A percentile compares a stretch with the other conserved stretches of the same genome.
These are phyloP conservation scores for Plasmopara halstedii DNA, from an alignment of 352 stramenopile species.

Conservation along the genomic window DNA sequence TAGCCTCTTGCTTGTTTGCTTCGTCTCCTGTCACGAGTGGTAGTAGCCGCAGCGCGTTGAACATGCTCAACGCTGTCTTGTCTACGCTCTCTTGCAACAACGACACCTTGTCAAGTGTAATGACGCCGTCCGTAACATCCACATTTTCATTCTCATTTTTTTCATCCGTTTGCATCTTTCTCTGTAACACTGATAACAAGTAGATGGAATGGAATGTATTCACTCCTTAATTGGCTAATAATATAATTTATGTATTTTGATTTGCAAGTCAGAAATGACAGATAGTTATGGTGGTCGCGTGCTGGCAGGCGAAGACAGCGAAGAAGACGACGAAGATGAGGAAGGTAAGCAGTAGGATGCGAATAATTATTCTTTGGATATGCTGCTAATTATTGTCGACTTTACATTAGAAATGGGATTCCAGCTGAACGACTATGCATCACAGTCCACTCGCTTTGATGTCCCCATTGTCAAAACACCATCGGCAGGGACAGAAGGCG, in stretches of 20 bases:
- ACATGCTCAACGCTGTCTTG: constrained; percentile 83
- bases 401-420: constrained; percentile 36
- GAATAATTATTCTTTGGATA: too few relatives aligned
- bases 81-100: constrained; percentile 81
- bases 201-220: neutral
- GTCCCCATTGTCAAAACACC: constrained; percentile 16
- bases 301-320: constrained; percentile 69
- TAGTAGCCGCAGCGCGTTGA: constrained; percentile 76
- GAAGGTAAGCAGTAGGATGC: constrained; percentile 10
- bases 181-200: too few relatives aligned
- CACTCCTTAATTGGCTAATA: constrained; percentile 10
- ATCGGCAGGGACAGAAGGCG: constrained; percentile 7
- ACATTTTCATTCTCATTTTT: constrained; percentile 18
- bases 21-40: constrained; percentile 45
- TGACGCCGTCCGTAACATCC: constrained; percentile 19
- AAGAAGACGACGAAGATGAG: constrained; percentile 73
- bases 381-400: neutral
- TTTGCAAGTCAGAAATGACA: constrained; percentile 24
- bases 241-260: constrained; percentile 1
- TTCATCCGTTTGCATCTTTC: constrained; percentile 20
- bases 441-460: constrained; percentile 25
- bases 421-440: constrained; percentile 35
- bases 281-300: constrained; percentile 57
- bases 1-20: constrained; percentile 42
- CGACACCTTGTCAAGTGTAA: constrained; percentile 69